phyloP scores from a whole-genome alignment of 805 yeast species.

The Sugiyamaella valdiviana region DNA sequence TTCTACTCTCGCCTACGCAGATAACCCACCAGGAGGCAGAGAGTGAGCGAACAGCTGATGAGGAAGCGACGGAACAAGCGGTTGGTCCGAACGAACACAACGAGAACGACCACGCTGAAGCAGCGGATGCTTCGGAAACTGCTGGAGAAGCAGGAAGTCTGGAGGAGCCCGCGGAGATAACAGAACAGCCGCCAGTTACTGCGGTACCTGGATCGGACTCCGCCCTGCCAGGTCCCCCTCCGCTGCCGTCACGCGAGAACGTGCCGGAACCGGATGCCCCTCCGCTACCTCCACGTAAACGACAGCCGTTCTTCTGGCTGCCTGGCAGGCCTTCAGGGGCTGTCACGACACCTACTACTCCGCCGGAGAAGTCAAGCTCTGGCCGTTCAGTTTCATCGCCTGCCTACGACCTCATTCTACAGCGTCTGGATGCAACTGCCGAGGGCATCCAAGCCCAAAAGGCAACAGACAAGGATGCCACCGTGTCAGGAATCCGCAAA shows the following conservation, averaged over 20 bases:
- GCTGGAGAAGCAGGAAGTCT: background rate
- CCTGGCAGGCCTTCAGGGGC: slow-evolving; percentile 11
- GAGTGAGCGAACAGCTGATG: too few relatives aligned
- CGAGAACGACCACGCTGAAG: too few relatives aligned
- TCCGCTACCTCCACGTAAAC: slow-evolving; percentile 29
- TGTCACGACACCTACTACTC: background rate
- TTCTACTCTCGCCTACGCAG: background rate
- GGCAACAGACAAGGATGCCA: slow-evolving; percentile 46
- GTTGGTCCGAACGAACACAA: background rate
- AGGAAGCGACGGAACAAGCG: background rate
- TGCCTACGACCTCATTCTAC: slow-evolving; percentile 54
- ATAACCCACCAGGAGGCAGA: background rate
- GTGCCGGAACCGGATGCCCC: slow-evolving; percentile 16
- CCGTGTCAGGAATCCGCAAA: slow-evolving; percentile 38
- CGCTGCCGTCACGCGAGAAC: slow-evolving; percentile 5
- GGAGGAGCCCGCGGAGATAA: slow-evolving; percentile 1
- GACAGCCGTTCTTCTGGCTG: slow-evolving; percentile 29
- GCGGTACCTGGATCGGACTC: background rate
- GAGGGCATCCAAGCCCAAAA: slow-evolving; percentile 46
- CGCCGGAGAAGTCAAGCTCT: background rate
- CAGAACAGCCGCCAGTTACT: too few relatives aligned
- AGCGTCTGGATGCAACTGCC: slow-evolving; percentile 52
- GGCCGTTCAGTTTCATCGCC: slow-evolving; percentile 23
- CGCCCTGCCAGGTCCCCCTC: slow-evolving; percentile 2
- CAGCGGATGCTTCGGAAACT: background rate